phyloP scores from a whole-genome alignment of 1,139 yeast species.

The Scheffersomyces titani region DNA sequence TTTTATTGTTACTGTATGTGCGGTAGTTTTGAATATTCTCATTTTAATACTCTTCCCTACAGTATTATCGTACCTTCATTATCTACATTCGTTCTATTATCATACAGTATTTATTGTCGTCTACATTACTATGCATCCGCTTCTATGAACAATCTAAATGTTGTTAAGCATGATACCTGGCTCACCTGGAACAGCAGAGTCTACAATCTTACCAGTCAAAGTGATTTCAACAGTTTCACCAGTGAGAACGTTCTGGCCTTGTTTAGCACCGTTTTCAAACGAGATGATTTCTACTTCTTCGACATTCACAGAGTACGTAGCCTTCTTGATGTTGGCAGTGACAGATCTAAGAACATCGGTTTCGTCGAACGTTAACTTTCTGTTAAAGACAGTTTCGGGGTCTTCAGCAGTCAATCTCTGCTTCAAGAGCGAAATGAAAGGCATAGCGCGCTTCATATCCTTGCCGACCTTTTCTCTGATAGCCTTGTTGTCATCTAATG shows the following conservation, averaged over 20 bases:
- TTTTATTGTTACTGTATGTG: too few species aligned
- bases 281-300: slow-evolving; percentile 55
- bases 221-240: slow-evolving; percentile 70
- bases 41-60: too few species aligned
- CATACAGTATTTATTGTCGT: neutral
- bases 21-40: too few species aligned
- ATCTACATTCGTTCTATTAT: neutral
- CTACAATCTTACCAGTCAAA: slow-evolving; percentile 68
- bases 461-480: slow-evolving; percentile 67
- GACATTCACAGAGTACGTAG: slow-evolving; percentile 65
- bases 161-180: slow-evolving; percentile 85
- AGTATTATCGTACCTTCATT: too few species aligned
- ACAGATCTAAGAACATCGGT: slow-evolving; percentile 63
- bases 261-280: slow-evolving; percentile 60
- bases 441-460: slow-evolving; percentile 97
- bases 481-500: slow-evolving; percentile 60
- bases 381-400: slow-evolving; percentile 78
- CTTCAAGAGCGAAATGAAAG: slow-evolving; percentile 84
- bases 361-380: slow-evolving; percentile 84
- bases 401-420: slow-evolving; percentile 71
- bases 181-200: slow-evolving; percentile 87
- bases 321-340: slow-evolving; percentile 55
- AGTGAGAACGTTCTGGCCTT: slow-evolving; percentile 65
- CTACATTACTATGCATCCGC: neutral
- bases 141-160: slow-evolving; percentile 20